Conservation (phyloP, 2,329 filamentous ascomycete genomes). For the Neonectria neomacrospora region DNA sequence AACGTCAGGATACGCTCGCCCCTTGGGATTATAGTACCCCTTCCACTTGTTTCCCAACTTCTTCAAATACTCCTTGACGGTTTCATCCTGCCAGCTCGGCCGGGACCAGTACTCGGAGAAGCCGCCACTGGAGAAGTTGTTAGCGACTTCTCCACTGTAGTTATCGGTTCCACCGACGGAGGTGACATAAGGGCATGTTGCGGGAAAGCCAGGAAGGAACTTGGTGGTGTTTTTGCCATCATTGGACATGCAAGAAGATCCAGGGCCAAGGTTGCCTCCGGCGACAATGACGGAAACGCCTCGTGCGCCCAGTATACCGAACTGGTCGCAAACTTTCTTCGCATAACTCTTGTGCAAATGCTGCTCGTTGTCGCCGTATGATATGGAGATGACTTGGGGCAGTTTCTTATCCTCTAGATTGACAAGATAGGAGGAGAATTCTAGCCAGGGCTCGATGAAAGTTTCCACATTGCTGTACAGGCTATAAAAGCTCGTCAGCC, state of each 20-base stretch:
- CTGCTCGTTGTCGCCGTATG: conserved; percentile 77
- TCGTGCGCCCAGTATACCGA: conserved; percentile 72
- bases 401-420: conserved; percentile 63
- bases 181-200: conserved; percentile 69
- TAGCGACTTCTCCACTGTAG: conserved; percentile 62
- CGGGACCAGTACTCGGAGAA: conserved; percentile 60
- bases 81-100: conserved; percentile 58
- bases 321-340: conserved; percentile 62
- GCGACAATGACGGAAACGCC: conserved; percentile 75
- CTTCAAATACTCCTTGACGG: conserved; percentile 57
- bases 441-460: conserved; percentile 74
- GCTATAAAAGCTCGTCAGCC: conserved; percentile 23
- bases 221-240: conserved; percentile 48
- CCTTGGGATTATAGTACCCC: conserved; percentile 56
- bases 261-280: conserved; percentile 65
- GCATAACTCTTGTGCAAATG: conserved; percentile 69
- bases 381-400: conserved; percentile 74
- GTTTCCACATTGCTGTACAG: conserved; percentile 45
- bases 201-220: conserved; percentile 51
- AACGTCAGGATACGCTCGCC: conserved; percentile 71
- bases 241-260: conserved; percentile 51
- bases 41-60: conserved; percentile 61
- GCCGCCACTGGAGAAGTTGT: conserved; percentile 63
- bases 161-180: conserved; percentile 68
- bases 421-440: conserved; percentile 70